A percentile compares a stretch with the other conserved stretches of the same genome.
Evolutionary conservation across 768 basidiomycete genomes (phyloP).

Genomic region (Boletus tylopilopsis): DNA sequence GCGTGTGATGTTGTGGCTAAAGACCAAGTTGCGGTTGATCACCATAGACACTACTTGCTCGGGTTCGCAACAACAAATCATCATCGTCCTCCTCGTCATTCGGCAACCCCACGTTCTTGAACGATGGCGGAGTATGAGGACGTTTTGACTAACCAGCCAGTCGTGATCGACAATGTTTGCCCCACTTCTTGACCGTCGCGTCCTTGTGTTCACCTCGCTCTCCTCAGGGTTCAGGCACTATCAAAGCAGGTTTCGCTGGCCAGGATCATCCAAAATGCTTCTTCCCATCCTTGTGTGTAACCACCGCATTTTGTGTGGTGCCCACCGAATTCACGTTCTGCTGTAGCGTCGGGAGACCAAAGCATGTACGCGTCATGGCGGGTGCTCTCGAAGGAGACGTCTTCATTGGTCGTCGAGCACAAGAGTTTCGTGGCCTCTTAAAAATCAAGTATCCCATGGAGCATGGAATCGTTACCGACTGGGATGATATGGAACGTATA

Average conservation of each 20-base stretch:
- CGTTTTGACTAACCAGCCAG: conserved; percentile 96
- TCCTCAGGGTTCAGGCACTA: conserved; percentile 91
- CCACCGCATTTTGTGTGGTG: conserved; percentile 24
- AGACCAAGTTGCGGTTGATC: conserved; percentile 5
- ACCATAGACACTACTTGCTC: background rate
- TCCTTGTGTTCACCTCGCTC: conserved; percentile 23
- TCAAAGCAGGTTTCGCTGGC: conserved; percentile 98
- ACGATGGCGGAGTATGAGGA: conserved; percentile 87
- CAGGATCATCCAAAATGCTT: conserved; percentile 99
- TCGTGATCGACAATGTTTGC: conserved; percentile 96
- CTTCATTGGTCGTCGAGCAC: conserved; percentile 93
- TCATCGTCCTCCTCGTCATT: background rate
- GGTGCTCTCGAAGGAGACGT: conserved; percentile 95
- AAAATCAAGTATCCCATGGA: conserved; percentile 99
- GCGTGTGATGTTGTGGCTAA: conserved; percentile 15
- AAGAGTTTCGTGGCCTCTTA: conserved; percentile 91
- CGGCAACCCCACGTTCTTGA: conserved; percentile 10
- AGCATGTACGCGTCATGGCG: conserved; percentile 97
- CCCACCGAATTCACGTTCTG: conserved; percentile 19
- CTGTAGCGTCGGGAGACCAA: conserved; percentile 88
- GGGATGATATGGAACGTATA: conserved; percentile 99
- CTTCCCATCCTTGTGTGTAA: conserved; percentile 95
- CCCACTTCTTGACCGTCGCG: conserved; percentile 19
- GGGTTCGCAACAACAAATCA: conserved; percentile 9
- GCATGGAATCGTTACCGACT: conserved; percentile 98